Base-by-base conservation (phyloP, 176 grass and related monocot species). In the Musa acuminata region DNA sequence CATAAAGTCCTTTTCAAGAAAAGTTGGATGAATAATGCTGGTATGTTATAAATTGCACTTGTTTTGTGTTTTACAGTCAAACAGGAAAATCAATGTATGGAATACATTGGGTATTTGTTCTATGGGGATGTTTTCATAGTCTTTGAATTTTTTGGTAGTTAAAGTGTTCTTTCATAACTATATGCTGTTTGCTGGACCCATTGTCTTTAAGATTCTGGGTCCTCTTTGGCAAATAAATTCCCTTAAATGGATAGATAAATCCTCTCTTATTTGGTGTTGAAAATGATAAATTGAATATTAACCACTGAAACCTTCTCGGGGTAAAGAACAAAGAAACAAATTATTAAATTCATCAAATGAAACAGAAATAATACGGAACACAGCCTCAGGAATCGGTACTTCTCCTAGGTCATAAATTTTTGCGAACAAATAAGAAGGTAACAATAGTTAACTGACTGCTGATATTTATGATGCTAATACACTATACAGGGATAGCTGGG, bases 401-500 rank as follows among this genome's bases (percentile, higher is more conserved):
- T 8, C 20, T 63, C 60, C 4, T 43, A 43, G 35, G 11, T 22
- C n/a, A 22, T 63, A 10, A 43, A 9, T 63, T 22, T 5, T 63
- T 21, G 24, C 2, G 1, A 24, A 21, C 20, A 63, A 63, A 9
- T 63, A 22, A 20, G 22, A 63, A 63, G 22, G 60, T 7, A 69
- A 14, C 2, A 43, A 22, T 9, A 67, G 1, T 20, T 19, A 17
- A 9, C 3, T 53, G 2, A 55, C 21, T 24, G 11, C 12, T 72
- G 8, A 62, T 43, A 22, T 25, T 51, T 25, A 20, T 13, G 25
- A 52, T 63, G 8, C 11, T 50, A 52, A 63, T 87, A 78, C 84
- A 76, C 80, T 12, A n/a, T 10, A 70, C 83, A 99, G 95, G 91
- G 95, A 99, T 82, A 89, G 82, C 51, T 99, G 95, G 95, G 95